phyloP scores from a whole-genome alignment of 2,329 filamentous ascomycete species.

The Xylaria sp. region DNA sequence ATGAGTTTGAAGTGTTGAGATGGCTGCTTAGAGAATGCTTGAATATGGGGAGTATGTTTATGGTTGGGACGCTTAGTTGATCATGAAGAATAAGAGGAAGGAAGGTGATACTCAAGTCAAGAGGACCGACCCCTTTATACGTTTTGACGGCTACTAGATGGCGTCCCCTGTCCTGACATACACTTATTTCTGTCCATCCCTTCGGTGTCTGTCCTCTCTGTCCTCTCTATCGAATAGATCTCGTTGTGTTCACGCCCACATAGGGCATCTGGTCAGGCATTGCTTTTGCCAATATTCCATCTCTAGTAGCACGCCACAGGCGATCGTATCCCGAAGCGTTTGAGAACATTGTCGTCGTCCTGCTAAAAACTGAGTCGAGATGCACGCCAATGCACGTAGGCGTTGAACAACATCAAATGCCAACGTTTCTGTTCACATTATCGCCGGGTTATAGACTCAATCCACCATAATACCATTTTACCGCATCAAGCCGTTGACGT shows the following conservation, averaged over 20 bases:
- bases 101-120: neutral
- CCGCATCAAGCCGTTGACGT: slow-evolving; percentile 4
- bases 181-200: neutral
- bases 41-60: neutral
- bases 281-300: neutral
- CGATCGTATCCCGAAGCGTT: neutral
- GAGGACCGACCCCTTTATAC: slow-evolving; percentile 25
- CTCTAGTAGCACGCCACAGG: neutral
- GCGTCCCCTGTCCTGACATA: neutral
- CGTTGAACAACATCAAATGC: too few species aligned
- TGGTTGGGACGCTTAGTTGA: slow-evolving; percentile 1
- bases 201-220: neutral
- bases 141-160: neutral
- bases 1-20: neutral
- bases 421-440: too few species aligned
- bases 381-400: neutral
- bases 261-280: neutral
- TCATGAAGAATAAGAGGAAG: neutral
- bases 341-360: neutral
- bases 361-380: neutral
- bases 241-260: neutral
- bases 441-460: neutral
- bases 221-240: neutral
- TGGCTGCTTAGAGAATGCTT: neutral
- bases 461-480: neutral